phyloP scores from a whole-genome alignment of 352 stramenopile species.

The Phytopythium sindhum region DNA sequence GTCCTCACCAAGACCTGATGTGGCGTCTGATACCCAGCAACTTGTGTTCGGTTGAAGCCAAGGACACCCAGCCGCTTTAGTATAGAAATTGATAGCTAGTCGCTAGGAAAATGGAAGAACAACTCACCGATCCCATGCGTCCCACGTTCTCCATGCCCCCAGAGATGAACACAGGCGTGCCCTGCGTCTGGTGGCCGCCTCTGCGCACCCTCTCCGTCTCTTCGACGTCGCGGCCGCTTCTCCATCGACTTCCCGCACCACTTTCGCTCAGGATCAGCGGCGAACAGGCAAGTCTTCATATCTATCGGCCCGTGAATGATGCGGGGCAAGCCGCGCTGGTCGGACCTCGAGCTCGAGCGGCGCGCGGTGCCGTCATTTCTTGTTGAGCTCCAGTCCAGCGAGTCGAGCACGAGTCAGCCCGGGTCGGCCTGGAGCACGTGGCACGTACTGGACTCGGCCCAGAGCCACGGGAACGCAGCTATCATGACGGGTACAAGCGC shows the following conservation, averaged over 20 bases:
- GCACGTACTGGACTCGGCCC: not conserved
- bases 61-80: too few relatives aligned
- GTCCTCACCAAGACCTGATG: too few relatives aligned
- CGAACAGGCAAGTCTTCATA: not conserved
- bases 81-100: too few relatives aligned
- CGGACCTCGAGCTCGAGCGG: conserved; percentile 1
- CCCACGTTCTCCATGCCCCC: not conserved
- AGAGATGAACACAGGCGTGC: not conserved
- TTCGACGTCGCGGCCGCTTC: not conserved
- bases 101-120: too few relatives aligned
- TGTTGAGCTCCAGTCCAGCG: not conserved
- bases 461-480: not conserved
- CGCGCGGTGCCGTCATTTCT: not conserved
- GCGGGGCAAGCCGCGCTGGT: conserved; percentile 4
- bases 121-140: not conserved
- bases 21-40: too few relatives aligned
- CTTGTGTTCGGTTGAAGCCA: too few relatives aligned
- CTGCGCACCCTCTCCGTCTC: not conserved
- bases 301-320: not conserved
- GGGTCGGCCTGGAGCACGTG: not conserved
- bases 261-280: not conserved
- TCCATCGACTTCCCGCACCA: not conserved
- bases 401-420: not conserved
- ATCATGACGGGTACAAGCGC: too few relatives aligned
- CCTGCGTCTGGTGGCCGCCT: not conserved